A percentile compares a stretch with the other conserved stretches of the same genome.
These are phyloP conservation scores for Pyrus pyrifolia DNA, from an alignment of 306 rosid species.

Conservation along the genomic window DNA sequence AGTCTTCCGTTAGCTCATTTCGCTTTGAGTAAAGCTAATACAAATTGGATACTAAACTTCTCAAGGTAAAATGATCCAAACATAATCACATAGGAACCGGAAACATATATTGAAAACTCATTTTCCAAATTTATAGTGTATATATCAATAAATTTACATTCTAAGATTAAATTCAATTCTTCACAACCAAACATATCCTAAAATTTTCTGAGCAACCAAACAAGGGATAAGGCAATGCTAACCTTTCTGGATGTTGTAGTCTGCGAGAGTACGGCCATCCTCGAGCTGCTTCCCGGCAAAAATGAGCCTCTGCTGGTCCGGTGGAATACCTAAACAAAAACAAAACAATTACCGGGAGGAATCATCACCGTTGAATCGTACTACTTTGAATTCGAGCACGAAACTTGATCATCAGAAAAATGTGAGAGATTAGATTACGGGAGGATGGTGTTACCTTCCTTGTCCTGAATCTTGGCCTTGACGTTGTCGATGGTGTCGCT, in stretches of 20 bases:
- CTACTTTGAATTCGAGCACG: background rate
- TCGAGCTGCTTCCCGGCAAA: conserved; percentile 97
- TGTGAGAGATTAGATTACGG: background rate
- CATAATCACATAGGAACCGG: background rate
- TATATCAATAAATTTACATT: background rate
- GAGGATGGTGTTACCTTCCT: conserved; percentile 49
- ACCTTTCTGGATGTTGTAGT: conserved; percentile 97
- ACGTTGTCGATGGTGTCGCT: conserved; percentile 94
- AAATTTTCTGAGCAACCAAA: background rate
- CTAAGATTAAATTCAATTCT: background rate
- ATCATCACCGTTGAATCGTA: background rate
- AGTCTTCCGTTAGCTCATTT: too few relatives aligned
- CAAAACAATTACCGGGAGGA: background rate
- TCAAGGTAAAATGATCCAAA: background rate
- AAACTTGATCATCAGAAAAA: background rate
- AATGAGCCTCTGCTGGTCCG: conserved; percentile 95
- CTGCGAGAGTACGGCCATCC: conserved; percentile 98
- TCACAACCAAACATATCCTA: background rate
- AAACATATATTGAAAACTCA: background rate
- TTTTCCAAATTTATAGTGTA: background rate
- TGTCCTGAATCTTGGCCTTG: conserved; percentile 91
- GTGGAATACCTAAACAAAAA: conserved; percentile 61
- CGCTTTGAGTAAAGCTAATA: background rate
- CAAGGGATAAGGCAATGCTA: background rate
- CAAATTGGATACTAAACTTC: background rate